Evolutionary conservation across 345 rosid genomes (phyloP).

Genomic region (Clausena lansium): DNA sequence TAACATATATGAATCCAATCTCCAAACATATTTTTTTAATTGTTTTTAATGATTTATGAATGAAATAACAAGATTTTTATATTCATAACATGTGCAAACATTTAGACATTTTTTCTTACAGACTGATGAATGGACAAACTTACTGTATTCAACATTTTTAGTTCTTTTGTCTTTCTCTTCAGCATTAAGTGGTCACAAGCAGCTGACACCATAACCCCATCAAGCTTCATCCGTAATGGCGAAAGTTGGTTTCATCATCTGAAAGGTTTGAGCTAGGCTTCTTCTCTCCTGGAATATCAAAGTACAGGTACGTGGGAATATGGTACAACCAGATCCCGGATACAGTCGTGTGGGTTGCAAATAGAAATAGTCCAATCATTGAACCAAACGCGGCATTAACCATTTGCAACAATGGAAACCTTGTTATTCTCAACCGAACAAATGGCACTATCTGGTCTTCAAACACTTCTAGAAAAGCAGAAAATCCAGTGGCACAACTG

Average conservation of each 20-base stretch:
- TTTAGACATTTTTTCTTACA: too few relatives aligned
- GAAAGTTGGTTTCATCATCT: background rate
- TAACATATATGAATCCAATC: too few relatives aligned
- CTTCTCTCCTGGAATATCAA: too few relatives aligned
- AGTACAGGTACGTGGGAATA: constrained; percentile 37
- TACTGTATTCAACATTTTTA: background rate
- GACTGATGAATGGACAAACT: background rate
- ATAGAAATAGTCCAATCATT: constrained; percentile 29
- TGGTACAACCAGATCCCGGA: constrained; percentile 36
- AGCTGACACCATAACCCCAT: background rate
- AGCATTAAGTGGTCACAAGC: background rate
- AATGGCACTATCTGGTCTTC: constrained; percentile 31
- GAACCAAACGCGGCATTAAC: constrained; percentile 22
- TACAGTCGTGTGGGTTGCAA: constrained; percentile 47
- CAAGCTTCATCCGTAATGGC: background rate
- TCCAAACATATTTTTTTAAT: too few relatives aligned
- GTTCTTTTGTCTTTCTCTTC: background rate
- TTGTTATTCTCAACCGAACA: constrained; percentile 25
- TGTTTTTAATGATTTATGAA: too few relatives aligned
- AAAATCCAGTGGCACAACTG: constrained; percentile 32
- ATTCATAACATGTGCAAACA: too few relatives aligned
- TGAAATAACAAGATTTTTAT: too few relatives aligned
- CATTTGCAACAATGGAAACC: constrained; percentile 22
- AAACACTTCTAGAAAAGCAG: constrained; percentile 9
- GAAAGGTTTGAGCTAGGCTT: too few relatives aligned